Evolutionary conservation across 2,329 filamentous ascomycete species (phyloP), one percentile per base, ranked within the genome.

Genomic region (Verticillium tricorpus): DNA sequence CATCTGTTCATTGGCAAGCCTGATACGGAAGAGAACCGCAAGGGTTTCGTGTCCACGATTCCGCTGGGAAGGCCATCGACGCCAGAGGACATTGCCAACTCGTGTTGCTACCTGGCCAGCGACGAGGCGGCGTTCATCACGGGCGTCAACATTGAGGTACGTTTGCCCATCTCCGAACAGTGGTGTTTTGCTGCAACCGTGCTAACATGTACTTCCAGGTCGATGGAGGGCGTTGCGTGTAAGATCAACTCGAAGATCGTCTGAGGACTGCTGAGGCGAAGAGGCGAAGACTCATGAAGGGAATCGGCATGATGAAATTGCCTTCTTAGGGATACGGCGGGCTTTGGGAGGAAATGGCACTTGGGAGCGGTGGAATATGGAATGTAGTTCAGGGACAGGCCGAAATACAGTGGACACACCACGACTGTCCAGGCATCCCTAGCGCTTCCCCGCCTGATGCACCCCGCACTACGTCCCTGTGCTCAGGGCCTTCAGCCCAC

Each of bases 121-220:
- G 87, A 91, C 32, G 90, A 92, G 69, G 87, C 86, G 0, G 81
- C 78, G 3, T 92, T 92, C 68, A 84, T 93, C 65, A 91, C 89
- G 0, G 90, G 89, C 0, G 81, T 88, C n/a, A 88, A 89, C 64
- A 77, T 92, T 64, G 84, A 90, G 60, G 83, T 65, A 25, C 40
- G 57, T 39, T 12, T 40, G 37, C 37, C 15, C 35, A 15, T n/a
- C 19, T 45, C 17, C n/a, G 39, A 12, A 12, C 25, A 12, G 12
- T 12, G 5, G 5, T 17, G 19, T 8, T 12, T 40, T 22, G 37
- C 6, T 5, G 35, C 1, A 28, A 5, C 12, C 7, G 28, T 32
- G 57, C 37, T 50, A 32, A 58, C 9, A 3, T 35, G 19, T 52
- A 19, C 19, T 4, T 56, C 12, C 17, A 60, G 58, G 70, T 72